Conservation (phyloP, 352 stramenopile genomes). For the Globisporangium nunn region DNA sequence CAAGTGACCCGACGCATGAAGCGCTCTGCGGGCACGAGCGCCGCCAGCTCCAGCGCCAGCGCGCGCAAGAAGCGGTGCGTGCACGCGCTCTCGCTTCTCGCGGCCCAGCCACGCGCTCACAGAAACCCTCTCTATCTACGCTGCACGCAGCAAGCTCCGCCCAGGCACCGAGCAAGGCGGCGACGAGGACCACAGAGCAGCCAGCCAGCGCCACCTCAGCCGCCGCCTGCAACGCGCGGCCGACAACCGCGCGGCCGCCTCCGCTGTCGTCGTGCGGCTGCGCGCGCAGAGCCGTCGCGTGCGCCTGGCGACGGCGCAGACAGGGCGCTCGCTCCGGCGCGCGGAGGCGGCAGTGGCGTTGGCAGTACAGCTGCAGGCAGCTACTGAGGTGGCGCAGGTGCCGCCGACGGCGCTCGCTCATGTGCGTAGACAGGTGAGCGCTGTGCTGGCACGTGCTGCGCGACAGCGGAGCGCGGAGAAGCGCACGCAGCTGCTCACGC, state of each 20-base stretch:
- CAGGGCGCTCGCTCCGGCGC: neutral
- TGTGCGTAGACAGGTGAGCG: slow-evolving; percentile 1
- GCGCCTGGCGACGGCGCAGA: neutral
- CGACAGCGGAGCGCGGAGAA: neutral
- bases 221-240: neutral
- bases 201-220: neutral
- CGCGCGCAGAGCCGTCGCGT: neutral
- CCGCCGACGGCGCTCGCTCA: neutral
- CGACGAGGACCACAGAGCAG: neutral
- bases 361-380: neutral
- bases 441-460: neutral
- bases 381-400: no score
- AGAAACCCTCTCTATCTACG: neutral
- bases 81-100: neutral
- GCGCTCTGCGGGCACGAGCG: neutral
- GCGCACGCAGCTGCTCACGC: neutral
- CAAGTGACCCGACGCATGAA: neutral
- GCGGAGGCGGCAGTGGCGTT: neutral
- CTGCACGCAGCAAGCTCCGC: neutral
- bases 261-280: neutral
- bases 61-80: neutral
- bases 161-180: neutral
- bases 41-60: neutral
- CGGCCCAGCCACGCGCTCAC: no score
- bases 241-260: neutral